phyloP scores from a whole-genome alignment of 2,329 filamentous ascomycete species.

The Fusarium pseudonygamai region DNA sequence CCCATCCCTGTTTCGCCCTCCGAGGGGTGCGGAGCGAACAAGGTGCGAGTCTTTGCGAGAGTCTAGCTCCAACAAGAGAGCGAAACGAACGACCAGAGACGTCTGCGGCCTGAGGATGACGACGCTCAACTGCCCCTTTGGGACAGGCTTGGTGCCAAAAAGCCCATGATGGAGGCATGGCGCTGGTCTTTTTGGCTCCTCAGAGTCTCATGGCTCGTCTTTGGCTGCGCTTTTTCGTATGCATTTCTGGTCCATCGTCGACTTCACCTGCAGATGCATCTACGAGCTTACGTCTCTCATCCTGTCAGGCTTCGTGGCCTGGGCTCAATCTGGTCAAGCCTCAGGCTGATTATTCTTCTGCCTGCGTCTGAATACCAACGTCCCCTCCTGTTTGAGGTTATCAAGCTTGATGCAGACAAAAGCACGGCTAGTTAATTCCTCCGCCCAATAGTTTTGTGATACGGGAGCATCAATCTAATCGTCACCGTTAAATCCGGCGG shows the following conservation, averaged over 20 bases:
- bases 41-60: neutral
- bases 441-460: constrained; percentile 26
- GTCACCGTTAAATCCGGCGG: constrained; percentile 4
- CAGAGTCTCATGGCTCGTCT: constrained; percentile 15
- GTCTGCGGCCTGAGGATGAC: constrained; percentile 46
- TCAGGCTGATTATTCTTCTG: constrained; percentile 35
- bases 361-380: constrained; percentile 18
- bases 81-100: constrained; percentile 20
- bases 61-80: constrained; percentile 4
- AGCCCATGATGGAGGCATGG: constrained; percentile 33
- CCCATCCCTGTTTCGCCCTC: constrained; percentile 15
- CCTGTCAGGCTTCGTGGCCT: constrained; percentile 39
- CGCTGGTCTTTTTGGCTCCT: neutral
- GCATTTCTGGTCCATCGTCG: constrained; percentile 19
- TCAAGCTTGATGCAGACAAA: constrained; percentile 24
- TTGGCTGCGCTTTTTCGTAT: constrained; percentile 25
- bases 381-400: constrained; percentile 26
- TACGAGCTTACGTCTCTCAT: constrained; percentile 38
- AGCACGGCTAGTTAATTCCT: constrained; percentile 20
- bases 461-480: constrained; percentile 4
- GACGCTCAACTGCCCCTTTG: constrained; percentile 44
- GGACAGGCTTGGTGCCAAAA: constrained; percentile 28
- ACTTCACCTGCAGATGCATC: constrained; percentile 30
- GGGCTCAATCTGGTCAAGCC: constrained; percentile 40
- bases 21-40: constrained; percentile 18